A percentile compares a stretch with the other conserved stretches of the same genome.
These are phyloP conservation scores for Paraurostyla sp. DNA, from an alignment of 73 alveolate genomes.

Conservation along the genomic window DNA sequence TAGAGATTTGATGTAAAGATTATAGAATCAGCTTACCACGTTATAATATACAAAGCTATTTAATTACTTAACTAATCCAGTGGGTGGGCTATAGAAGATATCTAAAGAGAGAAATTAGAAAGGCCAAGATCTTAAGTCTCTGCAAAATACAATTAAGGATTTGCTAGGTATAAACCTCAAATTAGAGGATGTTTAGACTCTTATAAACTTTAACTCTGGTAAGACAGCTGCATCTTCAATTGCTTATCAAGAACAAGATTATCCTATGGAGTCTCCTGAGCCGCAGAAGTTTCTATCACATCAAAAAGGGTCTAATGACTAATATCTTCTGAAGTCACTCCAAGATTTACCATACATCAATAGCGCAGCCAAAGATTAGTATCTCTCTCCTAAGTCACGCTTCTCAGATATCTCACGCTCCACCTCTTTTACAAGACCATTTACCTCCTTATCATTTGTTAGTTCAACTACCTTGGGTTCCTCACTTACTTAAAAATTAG, in stretches of 20 bases:
- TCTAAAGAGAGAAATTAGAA: background rate
- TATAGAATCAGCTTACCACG: background rate
- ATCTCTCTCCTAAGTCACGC: background rate
- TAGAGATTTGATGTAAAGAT: background rate
- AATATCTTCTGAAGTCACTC: background rate
- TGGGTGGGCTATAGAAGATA: background rate
- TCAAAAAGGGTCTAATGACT: no score
- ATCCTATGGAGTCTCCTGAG: background rate
- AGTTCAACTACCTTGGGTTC: slow-evolving; percentile 48
- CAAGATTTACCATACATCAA: no score
- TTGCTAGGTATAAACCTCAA: background rate
- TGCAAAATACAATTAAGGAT: slow-evolving; percentile 4
- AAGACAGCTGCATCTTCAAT: no score
- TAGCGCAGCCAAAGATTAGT: no score
- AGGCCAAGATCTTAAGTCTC: background rate
- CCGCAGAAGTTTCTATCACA: no score
- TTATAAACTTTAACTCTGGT: background rate
- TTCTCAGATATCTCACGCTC: background rate
- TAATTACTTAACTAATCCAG: background rate
- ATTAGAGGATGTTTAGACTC: background rate
- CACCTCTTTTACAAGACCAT: slow-evolving; percentile 45
- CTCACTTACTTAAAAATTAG: slow-evolving; percentile 8
- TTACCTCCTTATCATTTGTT: slow-evolving; percentile 33
- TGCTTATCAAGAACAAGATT: background rate
- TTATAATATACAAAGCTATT: background rate